phyloP scores from a whole-genome alignment of 2,329 filamentous ascomycete species.

The Clarireedia hainanense region DNA sequence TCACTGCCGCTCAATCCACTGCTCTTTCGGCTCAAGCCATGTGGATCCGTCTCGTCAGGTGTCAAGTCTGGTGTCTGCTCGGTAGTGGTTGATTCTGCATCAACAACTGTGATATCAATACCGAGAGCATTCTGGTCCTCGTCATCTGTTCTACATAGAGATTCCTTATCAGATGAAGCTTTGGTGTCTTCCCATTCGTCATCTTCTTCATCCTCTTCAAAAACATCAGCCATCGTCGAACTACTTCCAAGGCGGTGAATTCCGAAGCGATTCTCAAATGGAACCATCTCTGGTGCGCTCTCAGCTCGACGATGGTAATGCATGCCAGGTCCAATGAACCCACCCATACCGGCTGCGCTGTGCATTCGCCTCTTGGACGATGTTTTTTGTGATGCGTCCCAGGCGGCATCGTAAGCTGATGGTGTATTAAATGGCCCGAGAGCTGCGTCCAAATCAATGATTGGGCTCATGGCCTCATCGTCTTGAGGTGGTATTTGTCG shows the following conservation, averaged over 20 bases:
- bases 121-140: slow-evolving; percentile 31
- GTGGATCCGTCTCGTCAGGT: slow-evolving; percentile 29
- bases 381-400: slow-evolving; percentile 58
- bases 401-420: slow-evolving; percentile 52
- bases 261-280: slow-evolving; percentile 61
- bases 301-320: slow-evolving; percentile 73
- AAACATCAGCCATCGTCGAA: slow-evolving; percentile 77
- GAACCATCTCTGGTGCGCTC: slow-evolving; percentile 58
- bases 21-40: slow-evolving; percentile 35
- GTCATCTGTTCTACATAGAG: slow-evolving; percentile 30
- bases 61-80: slow-evolving; percentile 36
- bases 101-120: slow-evolving; percentile 39
- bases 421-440: slow-evolving; percentile 88
- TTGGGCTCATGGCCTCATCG: slow-evolving; percentile 63
- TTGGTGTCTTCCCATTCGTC: slow-evolving; percentile 35
- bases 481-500: slow-evolving; percentile 34
- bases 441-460: slow-evolving; percentile 92
- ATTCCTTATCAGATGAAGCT: slow-evolving; percentile 28
- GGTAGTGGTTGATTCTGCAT: slow-evolving; percentile 33
- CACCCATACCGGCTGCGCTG: slow-evolving; percentile 64
- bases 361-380: slow-evolving; percentile 61
- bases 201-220: slow-evolving; percentile 71
- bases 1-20: slow-evolving; percentile 40
- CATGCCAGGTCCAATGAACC: slow-evolving; percentile 60
- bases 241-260: slow-evolving; percentile 53